Evolutionary conservation across 805 yeast species (phyloP), one percentile per base, ranked within the genome.

Genomic region (Cyberlindnera nakhonratchasimensis): DNA sequence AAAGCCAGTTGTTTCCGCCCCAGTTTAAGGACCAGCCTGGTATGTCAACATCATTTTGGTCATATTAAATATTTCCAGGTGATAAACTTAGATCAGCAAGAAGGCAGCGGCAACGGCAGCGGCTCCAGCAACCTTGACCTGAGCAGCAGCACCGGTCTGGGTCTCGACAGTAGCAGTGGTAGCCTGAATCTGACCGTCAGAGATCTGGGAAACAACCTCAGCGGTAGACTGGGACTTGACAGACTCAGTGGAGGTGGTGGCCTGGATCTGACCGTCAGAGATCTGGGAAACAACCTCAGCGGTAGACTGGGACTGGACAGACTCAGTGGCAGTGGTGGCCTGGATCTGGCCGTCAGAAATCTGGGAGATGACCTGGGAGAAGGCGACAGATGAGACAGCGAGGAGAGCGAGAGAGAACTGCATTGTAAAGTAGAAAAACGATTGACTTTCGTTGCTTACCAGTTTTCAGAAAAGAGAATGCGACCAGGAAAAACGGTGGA

Each of bases 321-420:
- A 34, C 13, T 20, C 42, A 34, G 43, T 41, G 21, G 36, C 35
- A 14, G 48, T 41, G 17, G 48, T 31, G 13, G 41, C 47, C 36
- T 44, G 51, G 26, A 43, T 65, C 61, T 75, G 79, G 54, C 48
- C 79, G 53, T 74, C 80, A 50, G 67, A 67, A 43, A 75, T 75
- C 60, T 42, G 46, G 40, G 75, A 66, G 38, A 75, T 65, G 33
- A 39, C 45, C 45, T 50, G 51, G 20, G 49, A 48, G 28, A 45
- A 34, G 29, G 62, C 53, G 16, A 55, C 35, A 26, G 52, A 37
- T 36, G 55, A 29, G 32, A 43, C 29, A 30, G 47, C 43, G 34
- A 50, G 43, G 29, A 44, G 39, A 39, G 42, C 37, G 18, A 53
- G 34, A 22, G 43, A 26, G 50, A 52, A 47, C 47, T 52, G 53